Percentiles rank a stretch among this genome's conserved stretches.
These are phyloP conservation scores for Cryptococcus maquisensis DNA, from an alignment of 1,284 basidiomycete genomes.

Conservation along the genomic window DNA sequence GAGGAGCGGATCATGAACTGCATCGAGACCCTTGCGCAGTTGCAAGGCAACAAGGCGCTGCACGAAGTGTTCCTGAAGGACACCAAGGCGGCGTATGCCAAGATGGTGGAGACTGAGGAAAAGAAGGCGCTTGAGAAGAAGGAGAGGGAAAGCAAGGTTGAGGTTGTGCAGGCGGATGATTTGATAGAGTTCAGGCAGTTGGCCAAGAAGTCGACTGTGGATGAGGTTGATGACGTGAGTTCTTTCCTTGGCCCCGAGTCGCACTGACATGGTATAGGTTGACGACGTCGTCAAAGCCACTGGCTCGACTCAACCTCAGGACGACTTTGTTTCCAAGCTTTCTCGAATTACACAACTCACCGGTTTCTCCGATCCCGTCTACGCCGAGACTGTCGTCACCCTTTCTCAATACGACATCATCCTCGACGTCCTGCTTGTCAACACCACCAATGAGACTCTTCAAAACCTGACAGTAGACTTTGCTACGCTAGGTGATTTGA, in stretches of 20 bases:
- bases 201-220: slow-evolving; percentile 79
- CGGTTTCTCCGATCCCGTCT: slow-evolving; percentile 97
- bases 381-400: slow-evolving; percentile 97
- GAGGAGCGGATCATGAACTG: slow-evolving; percentile 96
- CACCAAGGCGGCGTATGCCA: slow-evolving; percentile 87
- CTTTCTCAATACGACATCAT: slow-evolving; percentile 98
- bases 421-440: slow-evolving; percentile 92
- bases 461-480: slow-evolving; percentile 98
- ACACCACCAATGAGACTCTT: slow-evolving; percentile 89
- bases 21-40: slow-evolving; percentile 79
- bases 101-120: slow-evolving; percentile 90
- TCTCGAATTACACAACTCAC: slow-evolving; percentile 94
- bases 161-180: slow-evolving; percentile 86
- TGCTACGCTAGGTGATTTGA: slow-evolving; percentile 93
- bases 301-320: slow-evolving; percentile 73
- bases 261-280: slow-evolving; percentile 1
- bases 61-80: slow-evolving; percentile 88
- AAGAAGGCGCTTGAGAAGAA: slow-evolving; percentile 87
- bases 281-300: slow-evolving; percentile 88
- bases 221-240: slow-evolving; percentile 71
- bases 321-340: slow-evolving; percentile 96
- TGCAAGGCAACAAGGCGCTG: slow-evolving; percentile 60
- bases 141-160: slow-evolving; percentile 68
- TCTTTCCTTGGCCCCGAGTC: slow-evolving; percentile 58
- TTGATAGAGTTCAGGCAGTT: slow-evolving; percentile 89